A percentile compares a stretch with the other conserved stretches of the same genome.
phyloP scores from a whole-genome alignment of 345 rosid species.

The Rhodamnia argentea region DNA sequence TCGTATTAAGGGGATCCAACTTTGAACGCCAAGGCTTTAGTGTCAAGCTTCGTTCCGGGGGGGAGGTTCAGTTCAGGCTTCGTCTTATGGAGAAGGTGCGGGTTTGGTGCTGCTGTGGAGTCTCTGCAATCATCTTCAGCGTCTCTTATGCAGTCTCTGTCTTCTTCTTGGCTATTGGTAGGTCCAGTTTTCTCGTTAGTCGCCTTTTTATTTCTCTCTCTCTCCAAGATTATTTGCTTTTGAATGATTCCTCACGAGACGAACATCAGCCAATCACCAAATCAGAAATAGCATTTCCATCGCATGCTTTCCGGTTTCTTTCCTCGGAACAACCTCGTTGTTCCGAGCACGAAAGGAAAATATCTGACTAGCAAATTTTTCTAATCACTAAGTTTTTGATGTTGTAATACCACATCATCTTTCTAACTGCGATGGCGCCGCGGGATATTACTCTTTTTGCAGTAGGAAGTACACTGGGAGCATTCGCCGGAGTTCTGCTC shows the following conservation, averaged over 20 bases:
- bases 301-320: neutral
- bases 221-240: neutral
- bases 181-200: neutral
- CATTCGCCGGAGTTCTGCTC: constrained; percentile 7
- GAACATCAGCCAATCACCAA: too few relatives aligned
- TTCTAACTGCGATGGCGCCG: neutral
- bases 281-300: neutral
- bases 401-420: neutral
- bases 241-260: too few relatives aligned
- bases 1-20: neutral
- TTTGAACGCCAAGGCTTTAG: neutral
- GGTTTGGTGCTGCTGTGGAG: neutral
- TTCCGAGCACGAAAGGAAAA: neutral
- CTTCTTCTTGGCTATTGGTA: constrained; percentile 18
- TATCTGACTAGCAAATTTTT: neutral
- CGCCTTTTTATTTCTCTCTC: neutral
- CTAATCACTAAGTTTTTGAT: neutral
- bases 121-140: constrained; percentile 1
- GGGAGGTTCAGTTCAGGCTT: neutral
- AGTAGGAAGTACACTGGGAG: constrained; percentile 24
- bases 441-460: neutral
- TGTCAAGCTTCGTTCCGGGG: neutral
- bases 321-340: too few relatives aligned
- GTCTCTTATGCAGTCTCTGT: constrained; percentile 7
- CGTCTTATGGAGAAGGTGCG: neutral